Evolutionary conservation across 371 early-diverging fungal species (phyloP).

Genomic region (Lichtheimia ramosa): DNA sequence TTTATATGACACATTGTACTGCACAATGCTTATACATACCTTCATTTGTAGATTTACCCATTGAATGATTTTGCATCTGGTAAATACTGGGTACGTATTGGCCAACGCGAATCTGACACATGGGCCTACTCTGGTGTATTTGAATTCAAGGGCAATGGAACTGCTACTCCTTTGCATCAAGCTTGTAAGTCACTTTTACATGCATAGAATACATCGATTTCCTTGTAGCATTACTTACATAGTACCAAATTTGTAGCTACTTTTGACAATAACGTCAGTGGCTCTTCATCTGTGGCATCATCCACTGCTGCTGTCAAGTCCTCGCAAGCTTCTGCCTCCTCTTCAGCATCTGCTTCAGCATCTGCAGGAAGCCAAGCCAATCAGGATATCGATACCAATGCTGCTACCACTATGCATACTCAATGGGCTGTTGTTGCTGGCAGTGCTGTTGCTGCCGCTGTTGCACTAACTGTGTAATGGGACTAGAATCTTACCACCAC

Average conservation of each 20-base stretch:
- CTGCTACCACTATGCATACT: slow-evolving; percentile 12
- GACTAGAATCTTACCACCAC: no score
- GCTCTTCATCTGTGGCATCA: slow-evolving; percentile 8
- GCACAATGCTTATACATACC: no score
- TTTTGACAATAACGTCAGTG: not conserved
- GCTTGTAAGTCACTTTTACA: slow-evolving; percentile 28
- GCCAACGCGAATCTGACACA: slow-evolving; percentile 26
- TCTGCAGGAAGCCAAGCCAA: slow-evolving; percentile 11
- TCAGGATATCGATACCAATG: slow-evolving; percentile 15
- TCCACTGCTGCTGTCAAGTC: slow-evolving; percentile 14
- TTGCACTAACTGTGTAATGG: slow-evolving; percentile 33
- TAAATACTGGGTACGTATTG: slow-evolving; percentile 48
- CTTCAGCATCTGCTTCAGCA: slow-evolving; percentile 18
- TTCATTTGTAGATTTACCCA: slow-evolving; percentile 36
- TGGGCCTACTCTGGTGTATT: slow-evolving; percentile 50
- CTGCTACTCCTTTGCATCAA: slow-evolving; percentile 27
- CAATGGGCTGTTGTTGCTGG: slow-evolving; percentile 24
- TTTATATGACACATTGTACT: not conserved
- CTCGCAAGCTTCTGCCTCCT: slow-evolving; percentile 10
- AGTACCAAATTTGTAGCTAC: not conserved
- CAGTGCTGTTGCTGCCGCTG: slow-evolving; percentile 40
- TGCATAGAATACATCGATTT: no score
- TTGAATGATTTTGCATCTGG: slow-evolving; percentile 46
- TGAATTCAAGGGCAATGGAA: slow-evolving; percentile 39
- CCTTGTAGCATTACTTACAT: no score